Evolutionary conservation across 2,329 filamentous ascomycete species (phyloP), one percentile per base, ranked within the genome.

Genomic region (Truncatella angustata): DNA sequence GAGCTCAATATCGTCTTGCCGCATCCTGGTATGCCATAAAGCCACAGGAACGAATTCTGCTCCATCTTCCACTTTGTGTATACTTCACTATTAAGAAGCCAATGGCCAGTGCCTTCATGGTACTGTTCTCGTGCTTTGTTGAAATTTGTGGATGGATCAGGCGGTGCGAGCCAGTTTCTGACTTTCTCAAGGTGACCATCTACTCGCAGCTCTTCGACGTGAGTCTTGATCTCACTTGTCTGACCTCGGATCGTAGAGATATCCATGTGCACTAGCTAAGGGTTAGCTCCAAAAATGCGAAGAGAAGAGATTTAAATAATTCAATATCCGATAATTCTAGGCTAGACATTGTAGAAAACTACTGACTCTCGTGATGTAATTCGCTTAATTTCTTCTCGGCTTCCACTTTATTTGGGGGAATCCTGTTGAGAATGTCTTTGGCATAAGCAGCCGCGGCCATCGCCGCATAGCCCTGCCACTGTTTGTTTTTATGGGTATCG

Each of bases 1-100:
- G 67, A 72, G 52, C 65, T 67, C 0, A 74, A 60, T 48, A 74
- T 60, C 0, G 70, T 73, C 54, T 75, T 75, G 10, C 73, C 71
- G 45, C 71, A 74, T 34, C 72, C 72, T n/a, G 68, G 63, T 18
- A 70, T 72, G 1, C 72, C 69, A 56, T 70, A 50, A 5, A 74
- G 62, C 70, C 69, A 75, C 0, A 73, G 52, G 50, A 62, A 61
- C 4, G 66, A 70, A 10, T 58, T 59, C 14, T 46, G 24, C 12
- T 44, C 37, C 1, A 30, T 55, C 51, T 65, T 71, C 72, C 70
- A 74, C 12, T 39, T 39, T 0, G 11, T 12, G 51, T 67, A 73
- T 4, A 50, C 16, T 4, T 54, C 26, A n/a, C 58, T 55, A 14
- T 65, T 12, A 5, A 73, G 56, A 9, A 74, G 52, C 70, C 70